phyloP scores from a whole-genome alignment of 768 basidiomycete genomes.

The Inosperma sp. region DNA sequence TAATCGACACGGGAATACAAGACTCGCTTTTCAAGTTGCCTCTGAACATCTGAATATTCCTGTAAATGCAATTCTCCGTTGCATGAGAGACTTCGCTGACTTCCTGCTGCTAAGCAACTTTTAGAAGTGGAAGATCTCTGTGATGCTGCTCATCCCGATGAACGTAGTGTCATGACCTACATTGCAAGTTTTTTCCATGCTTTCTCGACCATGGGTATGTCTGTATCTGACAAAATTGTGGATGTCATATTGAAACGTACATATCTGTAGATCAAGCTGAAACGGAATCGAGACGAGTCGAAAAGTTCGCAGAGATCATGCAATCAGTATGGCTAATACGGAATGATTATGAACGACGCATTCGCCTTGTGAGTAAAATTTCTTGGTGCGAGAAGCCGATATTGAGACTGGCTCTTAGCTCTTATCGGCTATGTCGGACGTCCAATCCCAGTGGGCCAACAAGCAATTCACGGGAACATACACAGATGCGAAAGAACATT shows the following conservation, averaged over 20 bases:
- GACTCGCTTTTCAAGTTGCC: conserved; percentile 82
- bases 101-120: conserved; percentile 58
- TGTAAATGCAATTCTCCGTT: conserved; percentile 40
- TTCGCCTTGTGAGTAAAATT: conserved; percentile 47
- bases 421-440: conserved; percentile 59
- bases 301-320: conserved; percentile 95
- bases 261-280: conserved; percentile 77
- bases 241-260: neutral
- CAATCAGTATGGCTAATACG: conserved; percentile 82
- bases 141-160: conserved; percentile 83
- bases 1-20: conserved; percentile 79
- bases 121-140: conserved; percentile 96
- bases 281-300: conserved; percentile 87
- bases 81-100: neutral
- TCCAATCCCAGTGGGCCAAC: conserved; percentile 66
- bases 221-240: neutral
- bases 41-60: conserved; percentile 88
- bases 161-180: conserved; percentile 97
- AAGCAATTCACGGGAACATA: conserved; percentile 71
- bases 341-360: conserved; percentile 91
- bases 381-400: neutral
- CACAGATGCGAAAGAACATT: conserved; percentile 72
- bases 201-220: conserved; percentile 91
- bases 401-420: conserved; percentile 41
- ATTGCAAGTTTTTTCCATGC: conserved; percentile 98